These are phyloP conservation scores for Debaryomyces tyrocola DNA, from an alignment of 805 yeast species.

Conservation along the genomic window DNA sequence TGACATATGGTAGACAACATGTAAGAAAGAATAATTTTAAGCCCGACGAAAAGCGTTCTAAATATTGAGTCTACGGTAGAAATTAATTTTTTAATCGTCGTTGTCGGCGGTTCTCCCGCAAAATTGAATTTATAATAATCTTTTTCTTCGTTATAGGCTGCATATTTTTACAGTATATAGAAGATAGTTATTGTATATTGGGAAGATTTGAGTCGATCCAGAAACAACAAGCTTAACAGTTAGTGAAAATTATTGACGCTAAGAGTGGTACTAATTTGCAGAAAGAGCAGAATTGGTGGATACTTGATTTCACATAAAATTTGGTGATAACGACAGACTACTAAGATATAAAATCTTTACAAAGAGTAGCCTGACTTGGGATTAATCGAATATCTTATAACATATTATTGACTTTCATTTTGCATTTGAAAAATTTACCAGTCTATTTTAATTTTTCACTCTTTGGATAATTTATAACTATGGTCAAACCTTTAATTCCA, in stretches of 20 bases:
- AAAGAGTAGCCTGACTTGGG: no score
- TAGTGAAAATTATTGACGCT: no score
- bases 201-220: no score
- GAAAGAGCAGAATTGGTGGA: no score
- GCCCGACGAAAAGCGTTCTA: background rate
- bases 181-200: no score
- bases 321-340: no score
- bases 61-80: background rate
- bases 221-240: no score
- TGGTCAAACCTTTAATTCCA: slow-evolving; percentile 36
- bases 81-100: slow-evolving; percentile 6
- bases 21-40: background rate
- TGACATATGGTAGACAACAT: background rate
- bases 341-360: no score
- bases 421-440: background rate
- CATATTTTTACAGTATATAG: no score
- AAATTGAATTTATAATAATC: background rate
- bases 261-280: no score
- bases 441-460: background rate
- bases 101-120: slow-evolving; percentile 15
- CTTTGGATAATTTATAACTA: slow-evolving; percentile 4
- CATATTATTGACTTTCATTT: background rate
- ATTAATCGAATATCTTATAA: no score
- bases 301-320: no score
- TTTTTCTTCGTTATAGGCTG: background rate